phyloP scores from a whole-genome alignment of 805 yeast species.

The Ogataea parapolymorpha region DNA sequence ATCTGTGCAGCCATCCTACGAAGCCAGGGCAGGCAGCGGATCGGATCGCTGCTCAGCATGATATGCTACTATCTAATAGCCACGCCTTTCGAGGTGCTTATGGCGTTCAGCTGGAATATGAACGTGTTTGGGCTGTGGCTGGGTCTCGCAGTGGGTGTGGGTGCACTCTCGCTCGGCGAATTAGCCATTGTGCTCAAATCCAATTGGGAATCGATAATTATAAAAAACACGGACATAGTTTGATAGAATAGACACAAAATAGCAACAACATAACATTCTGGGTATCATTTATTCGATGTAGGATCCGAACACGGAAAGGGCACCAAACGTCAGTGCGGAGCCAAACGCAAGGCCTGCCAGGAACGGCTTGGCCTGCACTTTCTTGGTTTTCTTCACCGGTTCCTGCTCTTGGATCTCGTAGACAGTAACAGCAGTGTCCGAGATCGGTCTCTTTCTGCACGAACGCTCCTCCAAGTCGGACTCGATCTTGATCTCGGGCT shows the following conservation, averaged over 20 bases:
- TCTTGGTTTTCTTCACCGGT: constrained; percentile 2
- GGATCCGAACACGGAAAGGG: constrained; percentile 27
- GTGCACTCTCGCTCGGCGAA: constrained; percentile 39
- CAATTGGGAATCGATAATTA: constrained; percentile 53
- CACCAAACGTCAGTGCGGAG: constrained; percentile 20
- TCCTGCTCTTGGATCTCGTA: constrained; percentile 5
- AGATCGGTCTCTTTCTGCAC: neutral
- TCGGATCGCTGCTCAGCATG: constrained; percentile 47
- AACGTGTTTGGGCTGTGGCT: constrained; percentile 48
- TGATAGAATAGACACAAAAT: constrained; percentile 3
- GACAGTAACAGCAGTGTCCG: neutral
- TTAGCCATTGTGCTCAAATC: constrained; percentile 40
- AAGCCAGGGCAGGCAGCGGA: constrained; percentile 53
- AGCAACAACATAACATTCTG: constrained; percentile 1
- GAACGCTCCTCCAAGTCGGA: constrained; percentile 2
- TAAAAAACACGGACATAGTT: constrained; percentile 26
- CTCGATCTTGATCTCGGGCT: constrained; percentile 4
- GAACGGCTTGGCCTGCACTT: constrained; percentile 4
- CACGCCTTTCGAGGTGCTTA: constrained; percentile 43
- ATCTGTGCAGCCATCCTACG: constrained; percentile 46
- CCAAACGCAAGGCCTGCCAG: constrained; percentile 23
- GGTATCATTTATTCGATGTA: constrained; percentile 12
- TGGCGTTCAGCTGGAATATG: constrained; percentile 40
- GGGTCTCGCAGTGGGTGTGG: constrained; percentile 43
- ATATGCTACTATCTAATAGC: constrained; percentile 47